Evolutionary conservation across 345 rosid genomes (phyloP).

Genomic region (Arabis alpina): DNA sequence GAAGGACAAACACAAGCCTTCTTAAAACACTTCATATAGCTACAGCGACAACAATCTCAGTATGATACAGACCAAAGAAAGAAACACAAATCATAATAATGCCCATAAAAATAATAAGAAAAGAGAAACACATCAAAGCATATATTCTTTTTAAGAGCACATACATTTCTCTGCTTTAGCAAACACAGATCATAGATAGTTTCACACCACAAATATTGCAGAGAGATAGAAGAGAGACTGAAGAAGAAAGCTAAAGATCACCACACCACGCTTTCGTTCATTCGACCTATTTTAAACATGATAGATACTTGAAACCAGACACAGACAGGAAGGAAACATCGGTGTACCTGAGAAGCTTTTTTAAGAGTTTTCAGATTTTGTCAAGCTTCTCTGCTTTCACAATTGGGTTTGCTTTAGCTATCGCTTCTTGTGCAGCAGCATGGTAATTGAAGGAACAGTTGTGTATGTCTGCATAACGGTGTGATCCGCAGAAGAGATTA

Average conservation of each 20-base stretch:
- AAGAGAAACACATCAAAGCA: slow-evolving; percentile 36
- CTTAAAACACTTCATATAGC: slow-evolving; percentile 22
- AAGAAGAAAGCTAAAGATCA: slow-evolving; percentile 23
- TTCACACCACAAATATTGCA: slow-evolving; percentile 37
- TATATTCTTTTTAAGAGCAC: slow-evolving; percentile 26
- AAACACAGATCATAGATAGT: slow-evolving; percentile 36
- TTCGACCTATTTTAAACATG: slow-evolving; percentile 35
- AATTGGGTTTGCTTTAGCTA: slow-evolving; percentile 86
- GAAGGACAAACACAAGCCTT: background rate
- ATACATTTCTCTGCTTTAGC: slow-evolving; percentile 27
- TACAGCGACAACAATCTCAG: slow-evolving; percentile 28
- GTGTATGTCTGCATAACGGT: slow-evolving; percentile 89
- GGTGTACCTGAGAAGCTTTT: slow-evolving; percentile 15
- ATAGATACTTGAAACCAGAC: slow-evolving; percentile 38
- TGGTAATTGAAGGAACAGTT: slow-evolving; percentile 78
- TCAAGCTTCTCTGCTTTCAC: slow-evolving; percentile 94
- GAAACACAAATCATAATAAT: slow-evolving; percentile 19
- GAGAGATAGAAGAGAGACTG: slow-evolving; percentile 17
- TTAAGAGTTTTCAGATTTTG: slow-evolving; percentile 54
- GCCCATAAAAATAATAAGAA: slow-evolving; percentile 29
- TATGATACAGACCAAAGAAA: slow-evolving; percentile 35
- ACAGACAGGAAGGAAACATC: slow-evolving; percentile 25
- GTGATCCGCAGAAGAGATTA: slow-evolving; percentile 72
- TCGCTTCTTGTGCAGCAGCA: slow-evolving; percentile 78
- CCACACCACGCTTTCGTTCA: slow-evolving; percentile 28